phyloP scores from a whole-genome alignment of 2,329 filamentous ascomycete genomes.

The Eutypa lata region DNA sequence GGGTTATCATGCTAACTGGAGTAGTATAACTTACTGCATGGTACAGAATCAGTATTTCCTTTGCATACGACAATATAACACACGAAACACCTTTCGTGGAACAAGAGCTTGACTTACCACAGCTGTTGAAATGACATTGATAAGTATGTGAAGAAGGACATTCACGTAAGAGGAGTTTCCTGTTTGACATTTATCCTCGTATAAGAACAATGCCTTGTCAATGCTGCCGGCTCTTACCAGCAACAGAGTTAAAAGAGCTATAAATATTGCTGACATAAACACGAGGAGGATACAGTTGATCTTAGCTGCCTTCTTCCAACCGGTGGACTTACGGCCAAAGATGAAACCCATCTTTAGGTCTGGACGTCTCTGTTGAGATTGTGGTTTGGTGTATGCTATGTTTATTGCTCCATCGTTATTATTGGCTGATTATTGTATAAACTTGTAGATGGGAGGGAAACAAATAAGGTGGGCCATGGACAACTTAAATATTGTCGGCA shows the following conservation, averaged over 20 bases:
- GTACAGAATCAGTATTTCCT: too few species aligned
- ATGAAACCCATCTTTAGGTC: background rate
- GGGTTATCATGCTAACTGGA: too few species aligned
- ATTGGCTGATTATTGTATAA: too few species aligned
- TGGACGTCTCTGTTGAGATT: background rate
- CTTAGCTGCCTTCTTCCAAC: slow-evolving; percentile 18
- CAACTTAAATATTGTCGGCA: too few species aligned
- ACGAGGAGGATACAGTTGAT: slow-evolving; percentile 17
- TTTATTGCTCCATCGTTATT: too few species aligned
- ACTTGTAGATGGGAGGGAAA: too few species aligned
- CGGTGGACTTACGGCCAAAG: slow-evolving; percentile 1
- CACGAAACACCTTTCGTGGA: too few species aligned
- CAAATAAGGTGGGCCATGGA: too few species aligned
- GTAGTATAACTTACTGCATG: too few species aligned
- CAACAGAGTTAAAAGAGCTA: slow-evolving; percentile 8
- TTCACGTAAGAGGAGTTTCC: slow-evolving; percentile 10
- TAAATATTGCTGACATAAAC: slow-evolving; percentile 10
- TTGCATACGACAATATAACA: too few species aligned
- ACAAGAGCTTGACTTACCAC: slow-evolving; percentile 16
- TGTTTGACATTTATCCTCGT: slow-evolving; percentile 12
- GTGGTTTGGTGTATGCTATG: too few species aligned
- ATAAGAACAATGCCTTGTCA: slow-evolving; percentile 12
- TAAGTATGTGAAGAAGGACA: slow-evolving; percentile 14
- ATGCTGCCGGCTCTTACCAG: slow-evolving; percentile 4
- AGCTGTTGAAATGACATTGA: slow-evolving; percentile 19